Evolutionary conservation across 2,329 filamentous ascomycete species (phyloP), one percentile per base, ranked within the genome.

Genomic region (Stachybotrys chlorohalonatus): DNA sequence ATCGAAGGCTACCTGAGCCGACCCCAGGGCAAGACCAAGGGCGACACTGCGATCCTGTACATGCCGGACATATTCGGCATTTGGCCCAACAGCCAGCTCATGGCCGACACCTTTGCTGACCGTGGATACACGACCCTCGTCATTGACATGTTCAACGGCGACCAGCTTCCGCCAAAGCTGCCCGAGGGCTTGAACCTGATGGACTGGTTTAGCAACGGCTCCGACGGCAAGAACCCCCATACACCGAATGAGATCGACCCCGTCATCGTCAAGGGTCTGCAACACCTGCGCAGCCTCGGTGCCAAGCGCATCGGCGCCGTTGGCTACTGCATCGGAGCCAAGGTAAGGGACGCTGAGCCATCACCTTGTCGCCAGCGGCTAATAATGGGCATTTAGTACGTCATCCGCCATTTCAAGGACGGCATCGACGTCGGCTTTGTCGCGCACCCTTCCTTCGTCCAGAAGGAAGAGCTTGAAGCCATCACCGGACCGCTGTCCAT

Each of bases 391-490:
- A 0, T 31, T 0, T 54, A 85, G 79, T 90, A 87, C 65, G 81
- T 88, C 15, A 77, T 78, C 55, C 82, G 89, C 46, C 87, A 84
- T 73, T 77, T 77, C 70, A 75, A 77, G 54, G 65, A 76, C 55
- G 83, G 83, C 58, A 77, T 93, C 60, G 78, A 89, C 53, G 87
- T 81, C 53, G 89, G 87, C 46, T 94, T 79, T 71, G 71, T 82
- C 16, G 90, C 89, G 1, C 90, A 94, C 70, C 90, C 90, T 1
- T 88, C 83, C 31, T 91, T 91, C 61, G 82, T 94, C 32, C 76
- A 81, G 6, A 74, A 82, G 57, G 81, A 82, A 2, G 87, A 90
- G 70, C 79, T 90, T 51, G 73, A 73, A 15, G 80, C 77, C 51
- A 85, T 90, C 62, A 75, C 75, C n/a, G 83, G 82, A 0, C 87